Evolutionary conservation across 306 rosid species (phyloP), one percentile per base, ranked within the genome.

Genomic region (Mucuna pruriens): DNA sequence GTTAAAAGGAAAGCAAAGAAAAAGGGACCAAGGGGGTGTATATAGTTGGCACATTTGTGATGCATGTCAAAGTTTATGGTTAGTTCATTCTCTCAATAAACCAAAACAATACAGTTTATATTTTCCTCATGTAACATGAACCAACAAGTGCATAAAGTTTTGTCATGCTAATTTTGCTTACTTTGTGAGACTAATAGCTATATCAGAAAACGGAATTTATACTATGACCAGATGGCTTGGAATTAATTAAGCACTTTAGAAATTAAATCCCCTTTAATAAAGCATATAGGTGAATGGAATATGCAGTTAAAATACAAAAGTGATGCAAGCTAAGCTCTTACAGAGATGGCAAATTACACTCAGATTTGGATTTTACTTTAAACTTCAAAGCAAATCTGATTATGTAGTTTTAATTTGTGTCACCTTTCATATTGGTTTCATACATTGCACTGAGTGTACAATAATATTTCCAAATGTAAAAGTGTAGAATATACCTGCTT

Each of bases 401-500:
- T 39, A 29, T 62, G 12, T 11, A 69, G 70, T 23, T 74, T 76
- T 58, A 33, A 2, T 40, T 58, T 67, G 54, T 75, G 8, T 57
- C 52, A 31, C 62, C 25, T 67, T 76, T 64, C 26, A 74, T 51
- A 51, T 73, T 51, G 58, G 22, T 76, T 76, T 70, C 57, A 71
- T 76, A 58, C 51, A 44, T 44, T 76, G 54, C 58, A 76, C 2
- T 11, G 31, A 48, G 57, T 73, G 45, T 4, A 34, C 25, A 48
- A 80, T 49, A 58, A 36, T 11, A 29, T 44, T 62, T 26, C 7
- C 54, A 29, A 54, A 33, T 11, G 64, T 10, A 13, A 42, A 42
- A 80, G 4, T 49, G 16, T 66, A n/a, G 23, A 67, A 55, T 11
- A 45, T 48, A 89, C 99, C 97, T 95, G 93, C 97, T 93, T 81